Conservation (phyloP, 2,329 filamentous ascomycete genomes). For the Venturia nashicola region DNA sequence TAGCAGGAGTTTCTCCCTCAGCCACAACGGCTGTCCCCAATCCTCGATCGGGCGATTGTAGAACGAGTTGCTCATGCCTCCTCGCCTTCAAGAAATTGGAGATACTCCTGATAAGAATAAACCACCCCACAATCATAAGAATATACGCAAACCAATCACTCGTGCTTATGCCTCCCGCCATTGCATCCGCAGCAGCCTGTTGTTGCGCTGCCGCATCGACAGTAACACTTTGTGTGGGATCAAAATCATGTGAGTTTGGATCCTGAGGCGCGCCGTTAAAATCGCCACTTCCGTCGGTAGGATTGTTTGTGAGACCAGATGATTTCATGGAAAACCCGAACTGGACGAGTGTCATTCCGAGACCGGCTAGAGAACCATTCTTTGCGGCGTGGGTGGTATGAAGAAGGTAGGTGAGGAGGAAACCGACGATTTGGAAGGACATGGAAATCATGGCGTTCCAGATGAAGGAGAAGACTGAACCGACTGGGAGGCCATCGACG, state of each 20-base stretch:
- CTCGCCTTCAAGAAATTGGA: constrained; percentile 81
- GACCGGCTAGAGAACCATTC: constrained; percentile 86
- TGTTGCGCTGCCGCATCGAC: constrained; percentile 16
- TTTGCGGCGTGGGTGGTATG: constrained; percentile 98
- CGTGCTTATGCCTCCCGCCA: constrained; percentile 48
- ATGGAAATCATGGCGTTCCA: constrained; percentile 97
- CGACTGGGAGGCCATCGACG: constrained; percentile 88
- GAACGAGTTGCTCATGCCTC: constrained; percentile 81
- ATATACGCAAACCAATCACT: constrained; percentile 85
- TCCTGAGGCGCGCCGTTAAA: constrained; percentile 59
- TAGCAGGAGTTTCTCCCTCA: constrained; percentile 68
- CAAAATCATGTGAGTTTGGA: constrained; percentile 82
- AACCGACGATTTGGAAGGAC: constrained; percentile 93
- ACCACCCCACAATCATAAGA: constrained; percentile 97
- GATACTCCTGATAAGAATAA: constrained; percentile 87
- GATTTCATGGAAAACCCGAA: constrained; percentile 94
- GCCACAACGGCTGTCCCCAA: constrained; percentile 77
- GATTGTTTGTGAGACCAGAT: constrained; percentile 16
- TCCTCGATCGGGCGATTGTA: constrained; percentile 85
- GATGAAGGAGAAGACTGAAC: constrained; percentile 73
- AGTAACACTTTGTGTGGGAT: constrained; percentile 40
- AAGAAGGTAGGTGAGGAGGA: constrained; percentile 92
- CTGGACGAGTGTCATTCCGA: constrained; percentile 90
- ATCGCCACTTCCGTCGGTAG: constrained; percentile 29
- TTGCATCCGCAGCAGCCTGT: constrained; percentile 25